A percentile compares a stretch with the other conserved stretches of the same genome.
Conservation (phyloP, 345 rosid genomes). For the Ailanthus altissimus region DNA sequence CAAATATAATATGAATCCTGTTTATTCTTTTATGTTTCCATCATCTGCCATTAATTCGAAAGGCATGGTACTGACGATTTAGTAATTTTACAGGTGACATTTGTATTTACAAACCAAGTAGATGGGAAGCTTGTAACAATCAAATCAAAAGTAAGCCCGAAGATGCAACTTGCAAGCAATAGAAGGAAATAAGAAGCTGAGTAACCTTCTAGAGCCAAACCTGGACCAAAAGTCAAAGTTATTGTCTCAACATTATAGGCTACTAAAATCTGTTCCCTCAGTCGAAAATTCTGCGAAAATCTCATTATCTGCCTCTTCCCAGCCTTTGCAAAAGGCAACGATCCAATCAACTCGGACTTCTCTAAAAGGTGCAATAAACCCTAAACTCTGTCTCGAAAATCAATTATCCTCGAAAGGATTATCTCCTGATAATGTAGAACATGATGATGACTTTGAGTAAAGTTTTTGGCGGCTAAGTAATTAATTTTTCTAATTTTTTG, state of each 20-base stretch:
- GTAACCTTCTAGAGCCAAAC: conserved; percentile 27
- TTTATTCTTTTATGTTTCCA: not conserved
- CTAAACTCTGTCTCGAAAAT: conserved; percentile 27
- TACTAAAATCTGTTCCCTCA: conserved; percentile 30
- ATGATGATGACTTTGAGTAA: conserved; percentile 57
- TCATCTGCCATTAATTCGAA: not conserved
- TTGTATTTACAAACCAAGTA: conserved; percentile 88
- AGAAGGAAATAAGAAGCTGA: conserved; percentile 23
- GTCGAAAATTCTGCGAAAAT: conserved; percentile 24
- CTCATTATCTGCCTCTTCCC: conserved; percentile 31
- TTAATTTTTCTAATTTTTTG: not conserved
- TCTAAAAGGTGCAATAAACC: conserved; percentile 26
- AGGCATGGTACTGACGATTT: conserved; percentile 5
- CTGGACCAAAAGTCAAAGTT: conserved; percentile 32
- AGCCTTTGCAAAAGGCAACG: conserved; percentile 30
- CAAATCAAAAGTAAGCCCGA: conserved; percentile 51
- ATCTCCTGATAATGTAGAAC: conserved; percentile 31
- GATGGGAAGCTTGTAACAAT: conserved; percentile 90
- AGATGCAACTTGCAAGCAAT: conserved; percentile 32
- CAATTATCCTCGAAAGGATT: conserved; percentile 45
- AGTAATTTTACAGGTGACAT: conserved; percentile 62
- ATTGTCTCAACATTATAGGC: conserved; percentile 41
- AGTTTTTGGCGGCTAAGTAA: conserved; percentile 1
- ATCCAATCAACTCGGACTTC: conserved; percentile 37
- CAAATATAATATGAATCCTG: not conserved